Conservation (phyloP, 345 rosid genomes). For the Bruguiera parviflora region DNA sequence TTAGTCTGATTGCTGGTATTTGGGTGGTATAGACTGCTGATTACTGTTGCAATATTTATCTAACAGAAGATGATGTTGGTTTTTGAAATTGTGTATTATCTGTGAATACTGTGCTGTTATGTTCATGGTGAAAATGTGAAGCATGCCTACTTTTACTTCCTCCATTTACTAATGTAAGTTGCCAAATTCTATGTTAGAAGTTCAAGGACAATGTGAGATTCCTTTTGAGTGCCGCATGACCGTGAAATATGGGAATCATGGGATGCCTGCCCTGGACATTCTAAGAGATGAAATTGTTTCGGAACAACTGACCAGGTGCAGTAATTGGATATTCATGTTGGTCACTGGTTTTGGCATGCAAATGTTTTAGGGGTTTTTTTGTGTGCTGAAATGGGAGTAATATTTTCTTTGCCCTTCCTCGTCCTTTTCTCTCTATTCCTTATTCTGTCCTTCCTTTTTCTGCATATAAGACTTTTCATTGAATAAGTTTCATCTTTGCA, state of each 20-base stretch:
- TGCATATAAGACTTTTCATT: too few species aligned
- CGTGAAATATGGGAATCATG: conserved; percentile 21
- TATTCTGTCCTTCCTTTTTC: too few species aligned
- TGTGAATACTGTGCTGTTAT: not conserved
- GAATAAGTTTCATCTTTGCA: too few species aligned
- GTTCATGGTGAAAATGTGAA: not conserved
- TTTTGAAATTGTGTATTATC: not conserved
- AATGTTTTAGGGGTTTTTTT: not conserved
- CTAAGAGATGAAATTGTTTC: conserved; percentile 81
- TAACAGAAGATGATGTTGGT: not conserved
- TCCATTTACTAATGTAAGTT: not conserved
- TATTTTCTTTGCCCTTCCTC: not conserved
- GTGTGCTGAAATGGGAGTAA: not conserved
- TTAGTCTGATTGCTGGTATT: not conserved
- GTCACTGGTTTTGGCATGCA: not conserved
- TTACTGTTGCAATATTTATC: not conserved
- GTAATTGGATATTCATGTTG: not conserved
- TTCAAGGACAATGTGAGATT: conserved; percentile 27
- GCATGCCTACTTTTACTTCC: not conserved
- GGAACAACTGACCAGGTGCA: conserved; percentile 86
- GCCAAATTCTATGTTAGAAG: conserved; percentile 18
- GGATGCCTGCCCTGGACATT: conserved; percentile 38
- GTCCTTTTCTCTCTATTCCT: too few species aligned
- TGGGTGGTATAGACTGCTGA: not conserved
- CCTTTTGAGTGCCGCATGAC: conserved; percentile 6